A percentile compares a stretch with the other conserved stretches of the same genome.
phyloP scores from a whole-genome alignment of 805 yeast species.

The Wickerhamomyces alni region DNA sequence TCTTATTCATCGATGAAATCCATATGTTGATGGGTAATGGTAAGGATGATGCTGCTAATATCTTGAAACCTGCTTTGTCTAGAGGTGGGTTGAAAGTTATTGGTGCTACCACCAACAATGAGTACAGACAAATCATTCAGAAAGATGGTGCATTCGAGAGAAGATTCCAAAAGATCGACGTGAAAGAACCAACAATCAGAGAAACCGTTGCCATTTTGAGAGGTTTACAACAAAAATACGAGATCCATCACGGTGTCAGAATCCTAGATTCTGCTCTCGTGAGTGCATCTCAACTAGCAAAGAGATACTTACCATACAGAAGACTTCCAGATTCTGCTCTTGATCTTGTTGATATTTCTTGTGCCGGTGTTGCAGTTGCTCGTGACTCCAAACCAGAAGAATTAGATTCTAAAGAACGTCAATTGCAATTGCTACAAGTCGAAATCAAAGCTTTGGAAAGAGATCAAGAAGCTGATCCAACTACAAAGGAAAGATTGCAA shows the following conservation, averaged over 20 bases:
- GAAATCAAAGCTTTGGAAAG: constrained; percentile 96
- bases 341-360: constrained; percentile 91
- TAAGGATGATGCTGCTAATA: constrained; percentile 92
- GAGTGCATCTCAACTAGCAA: constrained; percentile 90
- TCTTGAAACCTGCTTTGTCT: constrained; percentile 94
- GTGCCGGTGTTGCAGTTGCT: constrained; percentile 96
- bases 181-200: constrained; percentile 84
- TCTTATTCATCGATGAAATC: constrained; percentile 93
- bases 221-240: constrained; percentile 93
- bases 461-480: constrained; percentile 77
- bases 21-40: constrained; percentile 99
- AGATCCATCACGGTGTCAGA: constrained; percentile 96
- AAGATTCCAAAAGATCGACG: constrained; percentile 96
- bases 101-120: constrained; percentile 96
- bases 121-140: constrained; percentile 86
- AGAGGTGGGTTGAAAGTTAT: constrained; percentile 95
- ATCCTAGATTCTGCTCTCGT: constrained; percentile 92
- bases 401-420: constrained; percentile 88
- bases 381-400: constrained; percentile 98
- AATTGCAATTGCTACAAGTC: constrained; percentile 84
- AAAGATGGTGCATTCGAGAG: constrained; percentile 99
- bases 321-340: constrained; percentile 96
- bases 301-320: constrained; percentile 90
- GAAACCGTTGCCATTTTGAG: constrained; percentile 95
- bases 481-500: constrained; percentile 80